Evolutionary conservation across 768 basidiomycete genomes (phyloP).

Genomic region (Naganishia onofrii): DNA sequence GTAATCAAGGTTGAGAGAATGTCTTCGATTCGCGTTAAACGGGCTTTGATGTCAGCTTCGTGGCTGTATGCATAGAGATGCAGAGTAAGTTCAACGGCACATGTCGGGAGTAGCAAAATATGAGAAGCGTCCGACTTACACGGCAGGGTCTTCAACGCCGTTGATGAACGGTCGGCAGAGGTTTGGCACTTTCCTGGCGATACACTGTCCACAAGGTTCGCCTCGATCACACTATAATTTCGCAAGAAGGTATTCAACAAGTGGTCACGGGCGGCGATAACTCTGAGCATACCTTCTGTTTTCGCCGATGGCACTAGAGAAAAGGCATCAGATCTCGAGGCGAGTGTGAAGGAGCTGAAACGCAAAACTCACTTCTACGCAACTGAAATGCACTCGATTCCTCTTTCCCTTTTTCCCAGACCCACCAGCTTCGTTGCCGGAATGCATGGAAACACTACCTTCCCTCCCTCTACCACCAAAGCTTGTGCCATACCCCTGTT

Average conservation of each 20-base stretch:
- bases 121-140: constrained; percentile 36
- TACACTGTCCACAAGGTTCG: constrained; percentile 51
- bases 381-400: constrained; percentile 50
- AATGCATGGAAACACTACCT: constrained; percentile 14
- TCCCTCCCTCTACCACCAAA: constrained; percentile 4
- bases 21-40: constrained; percentile 50
- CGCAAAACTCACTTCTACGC: constrained; percentile 35
- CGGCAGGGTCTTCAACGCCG: constrained; percentile 49
- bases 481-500: background rate
- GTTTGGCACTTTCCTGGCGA: constrained; percentile 51
- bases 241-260: background rate
- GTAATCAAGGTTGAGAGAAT: constrained; percentile 44
- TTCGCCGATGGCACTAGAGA: constrained; percentile 40
- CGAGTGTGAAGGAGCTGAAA: background rate
- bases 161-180: constrained; percentile 52
- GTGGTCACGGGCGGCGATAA: background rate
- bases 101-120: background rate
- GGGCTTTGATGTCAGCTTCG: constrained; percentile 48
- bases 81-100: background rate
- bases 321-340: background rate
- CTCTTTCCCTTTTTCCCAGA: constrained; percentile 35
- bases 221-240: constrained; percentile 39
- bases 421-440: constrained; percentile 3
- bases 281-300: constrained; percentile 41
- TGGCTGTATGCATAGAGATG: constrained; percentile 29